Percentiles rank a stretch among this genome's conserved stretches.
Conservation (phyloP, 495 filamentous ascomycete genomes). For the Aspergillus carlsbadensis region DNA sequence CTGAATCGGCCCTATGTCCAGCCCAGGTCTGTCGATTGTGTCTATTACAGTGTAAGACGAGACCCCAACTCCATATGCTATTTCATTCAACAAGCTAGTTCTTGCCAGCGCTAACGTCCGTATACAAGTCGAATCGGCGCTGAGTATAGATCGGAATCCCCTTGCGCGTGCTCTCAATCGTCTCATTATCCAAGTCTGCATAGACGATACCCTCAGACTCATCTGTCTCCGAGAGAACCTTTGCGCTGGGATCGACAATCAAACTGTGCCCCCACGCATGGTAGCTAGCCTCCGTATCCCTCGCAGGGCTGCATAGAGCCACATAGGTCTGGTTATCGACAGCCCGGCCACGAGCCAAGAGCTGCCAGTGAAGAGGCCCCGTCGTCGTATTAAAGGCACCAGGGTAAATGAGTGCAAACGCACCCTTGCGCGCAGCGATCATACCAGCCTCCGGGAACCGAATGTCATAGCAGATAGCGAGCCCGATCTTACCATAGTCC, state of each 20-base stretch:
- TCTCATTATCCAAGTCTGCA: constrained; percentile 68
- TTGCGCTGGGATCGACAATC: constrained; percentile 85
- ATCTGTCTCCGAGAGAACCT: constrained; percentile 69
- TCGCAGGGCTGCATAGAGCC: constrained; percentile 84
- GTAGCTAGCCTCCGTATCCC: constrained; percentile 75
- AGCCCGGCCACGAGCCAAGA: constrained; percentile 79
- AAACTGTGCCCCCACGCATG: constrained; percentile 91
- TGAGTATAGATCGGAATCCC: constrained; percentile 83
- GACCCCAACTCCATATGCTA: not conserved
- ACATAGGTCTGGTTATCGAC: constrained; percentile 96
- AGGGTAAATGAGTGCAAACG: constrained; percentile 85
- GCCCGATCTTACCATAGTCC: constrained; percentile 77
- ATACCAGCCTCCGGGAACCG: constrained; percentile 94
- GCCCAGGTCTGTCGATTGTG: too few species aligned
- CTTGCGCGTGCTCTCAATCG: constrained; percentile 74
- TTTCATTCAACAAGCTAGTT: constrained; percentile 1
- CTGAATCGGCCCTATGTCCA: too few species aligned
- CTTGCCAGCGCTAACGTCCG: constrained; percentile 65
- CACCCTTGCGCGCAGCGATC: constrained; percentile 79
- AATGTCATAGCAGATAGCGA: constrained; percentile 97
- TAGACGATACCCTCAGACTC: constrained; percentile 75
- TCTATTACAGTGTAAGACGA: too few species aligned
- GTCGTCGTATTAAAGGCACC: constrained; percentile 96
- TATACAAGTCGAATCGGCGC: constrained; percentile 93
- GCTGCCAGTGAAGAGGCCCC: constrained; percentile 84